Base-by-base conservation (phyloP, 805 yeast species). In the Ogataea pini region DNA sequence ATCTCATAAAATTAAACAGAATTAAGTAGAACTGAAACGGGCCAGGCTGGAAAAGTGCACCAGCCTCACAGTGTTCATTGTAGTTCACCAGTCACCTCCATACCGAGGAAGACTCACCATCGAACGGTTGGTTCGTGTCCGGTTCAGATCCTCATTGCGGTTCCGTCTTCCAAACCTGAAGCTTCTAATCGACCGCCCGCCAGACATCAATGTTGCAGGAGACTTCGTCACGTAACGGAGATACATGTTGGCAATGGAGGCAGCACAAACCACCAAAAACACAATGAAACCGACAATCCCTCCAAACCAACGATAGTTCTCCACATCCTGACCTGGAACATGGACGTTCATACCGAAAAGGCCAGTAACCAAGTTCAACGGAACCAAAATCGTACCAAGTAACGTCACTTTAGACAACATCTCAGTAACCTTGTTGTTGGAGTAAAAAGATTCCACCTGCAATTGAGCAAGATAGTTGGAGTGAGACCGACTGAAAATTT, bases 291-390 rank as follows among this genome's bases (percentile, higher is more conserved):
- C 67, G 17, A 68, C 29, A 31, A 68, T 68, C 27, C 70, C 68
- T 22, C 69, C 63, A 51, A 64, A 89, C 89, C 94, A 86, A 2
- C 72, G 78, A 33, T 76, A 66, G 37, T 44, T 34, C 1, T 52
- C 58, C 2, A 55, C 74, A 12, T 57, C 71, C 50, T 77, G 69
- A 24, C 97, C 97, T 0, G 97, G 97, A 24, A 92, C 86, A 10
- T 59, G 68, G 16, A 92, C 98, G 67, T 92, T 92, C 99, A 92
- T 92, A 61, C 97, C 97, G 69, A 92, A 92, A 54, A 91, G 63
- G 65, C 97, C 96, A 2, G 97, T 89, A 38, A 92, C 77, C 49
- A 92, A 72, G 65, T 92, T 92, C 75, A 92, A 76, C 13, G 98
- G 98, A 53, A 92, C 86, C 25, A 92, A 72, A 60, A 92, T 75